phyloP scores from a whole-genome alignment of 805 yeast genomes.

The Yarrowia bubula region DNA sequence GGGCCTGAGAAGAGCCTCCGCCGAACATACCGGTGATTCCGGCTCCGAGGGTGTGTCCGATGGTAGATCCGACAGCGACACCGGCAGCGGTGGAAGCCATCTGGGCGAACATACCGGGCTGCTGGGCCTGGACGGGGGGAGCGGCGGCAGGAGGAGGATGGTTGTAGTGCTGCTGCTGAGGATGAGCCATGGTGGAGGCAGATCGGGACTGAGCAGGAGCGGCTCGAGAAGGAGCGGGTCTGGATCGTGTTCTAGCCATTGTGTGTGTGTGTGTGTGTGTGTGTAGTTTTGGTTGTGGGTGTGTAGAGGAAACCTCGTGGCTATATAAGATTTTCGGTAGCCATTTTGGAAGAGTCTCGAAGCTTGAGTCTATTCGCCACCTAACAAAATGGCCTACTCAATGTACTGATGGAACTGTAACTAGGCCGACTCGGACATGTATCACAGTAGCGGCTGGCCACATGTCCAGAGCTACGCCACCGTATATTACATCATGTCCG shows the following conservation, averaged over 20 bases:
- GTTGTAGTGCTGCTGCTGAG: constrained; percentile 49
- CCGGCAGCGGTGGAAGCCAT: constrained; percentile 99
- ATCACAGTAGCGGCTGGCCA: not conserved
- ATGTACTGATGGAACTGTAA: not conserved
- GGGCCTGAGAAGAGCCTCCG: constrained; percentile 58
- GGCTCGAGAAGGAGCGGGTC: constrained; percentile 46
- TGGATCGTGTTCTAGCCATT: constrained; percentile 41
- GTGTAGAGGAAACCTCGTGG: not conserved
- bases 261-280: constrained; percentile 15
- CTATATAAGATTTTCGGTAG: constrained; percentile 25
- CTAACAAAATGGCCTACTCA: not conserved
- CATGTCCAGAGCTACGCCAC: not conserved
- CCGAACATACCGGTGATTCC: constrained; percentile 89
- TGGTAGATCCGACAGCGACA: constrained; percentile 97
- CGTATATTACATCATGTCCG: not conserved
- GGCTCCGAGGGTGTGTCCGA: constrained; percentile 95
- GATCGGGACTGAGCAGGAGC: constrained; percentile 54
- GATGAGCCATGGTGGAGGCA: constrained; percentile 57
- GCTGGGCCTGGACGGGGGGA: constrained; percentile 49
- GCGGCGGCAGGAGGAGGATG: constrained; percentile 46
- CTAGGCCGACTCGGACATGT: not conserved
- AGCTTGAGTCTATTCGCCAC: constrained; percentile 26
- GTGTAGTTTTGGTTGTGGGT: not conserved
- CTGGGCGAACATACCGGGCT: constrained; percentile 89
- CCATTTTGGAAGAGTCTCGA: constrained; percentile 21